Evolutionary conservation across 148 eudicot genomes (phyloP), one percentile per base, ranked within the genome.

Genomic region (Fagopyrum tataricum): DNA sequence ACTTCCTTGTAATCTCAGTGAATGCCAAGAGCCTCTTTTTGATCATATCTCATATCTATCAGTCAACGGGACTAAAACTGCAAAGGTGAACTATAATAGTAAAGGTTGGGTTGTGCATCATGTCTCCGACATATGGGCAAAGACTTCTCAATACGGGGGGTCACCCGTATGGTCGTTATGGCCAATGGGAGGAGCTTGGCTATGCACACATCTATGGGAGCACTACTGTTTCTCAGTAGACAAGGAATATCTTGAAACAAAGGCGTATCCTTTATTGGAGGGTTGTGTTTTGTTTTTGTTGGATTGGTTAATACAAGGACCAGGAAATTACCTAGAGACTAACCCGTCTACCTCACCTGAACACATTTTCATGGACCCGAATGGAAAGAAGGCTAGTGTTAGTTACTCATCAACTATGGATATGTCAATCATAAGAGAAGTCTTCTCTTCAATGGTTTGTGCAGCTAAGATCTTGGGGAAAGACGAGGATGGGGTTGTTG

Each of bases 171-270:
- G 98, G 98, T 89, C 96, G 15, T 64, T 87, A 31, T 93, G 98
- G 98, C 98, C 89, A 0, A 90, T 93, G 98, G 98, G 98, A 31
- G 98, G 96, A 44, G 96, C 96, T 21, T 93, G 98, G 98, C 84
- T 90, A 76, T 72, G 91, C 64, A 58, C 90, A 41, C 90, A 91
- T 81, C 79, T 90, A 42, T 93, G 98, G 98, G 96, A 89, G 75
- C 94, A 93, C 73, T 93, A 87, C 72, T 75, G 86, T 41, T 90
- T 77, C 72, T 90, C 96, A 40, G 74, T 83, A 89, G 96, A 93
- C 82, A 89, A 86, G 87, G 84, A 53, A 72, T 93, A 87, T 78
- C 80, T 93, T 17, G 74, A 78, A 70, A 83, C 75, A 10, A 83
- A 82, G 72, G 95, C 90, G 31, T 93, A 91, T 81, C 90, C 91